Conservation (phyloP, 1,284 basidiomycete genomes). For the Phenoliferia sp. region DNA sequence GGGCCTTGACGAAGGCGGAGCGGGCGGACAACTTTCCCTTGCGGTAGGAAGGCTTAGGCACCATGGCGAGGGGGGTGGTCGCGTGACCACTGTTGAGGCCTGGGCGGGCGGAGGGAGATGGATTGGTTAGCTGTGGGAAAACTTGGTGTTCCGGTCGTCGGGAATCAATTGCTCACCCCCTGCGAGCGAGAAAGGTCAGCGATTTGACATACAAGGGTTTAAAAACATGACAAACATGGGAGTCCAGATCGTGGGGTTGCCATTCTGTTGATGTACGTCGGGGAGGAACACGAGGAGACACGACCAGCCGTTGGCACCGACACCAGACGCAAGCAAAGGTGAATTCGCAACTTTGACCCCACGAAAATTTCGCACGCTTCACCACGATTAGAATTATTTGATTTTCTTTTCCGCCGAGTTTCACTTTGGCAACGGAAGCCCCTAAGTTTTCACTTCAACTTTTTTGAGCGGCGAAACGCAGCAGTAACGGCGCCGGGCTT, state of each 20-base stretch:
- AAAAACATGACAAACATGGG: background rate
- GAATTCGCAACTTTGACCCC: too few relatives aligned
- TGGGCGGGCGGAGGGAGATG: background rate
- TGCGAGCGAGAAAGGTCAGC: background rate
- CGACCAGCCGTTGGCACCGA: background rate
- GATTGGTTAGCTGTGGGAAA: background rate
- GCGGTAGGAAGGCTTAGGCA: constrained; percentile 76
- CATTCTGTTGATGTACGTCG: background rate
- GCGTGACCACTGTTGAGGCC: constrained; percentile 91
- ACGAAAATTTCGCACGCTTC: background rate
- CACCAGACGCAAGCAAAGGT: background rate
- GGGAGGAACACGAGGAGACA: background rate
- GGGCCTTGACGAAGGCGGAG: constrained; percentile 83
- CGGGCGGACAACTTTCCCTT: constrained; percentile 81
- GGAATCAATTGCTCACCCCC: background rate
- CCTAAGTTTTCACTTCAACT: too few relatives aligned
- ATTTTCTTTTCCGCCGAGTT: background rate
- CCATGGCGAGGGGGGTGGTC: constrained; percentile 79
- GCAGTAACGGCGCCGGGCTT: too few relatives aligned
- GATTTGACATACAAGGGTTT: background rate
- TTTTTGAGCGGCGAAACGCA: too few relatives aligned
- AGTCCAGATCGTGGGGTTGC: background rate
- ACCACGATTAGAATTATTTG: background rate
- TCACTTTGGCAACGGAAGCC: too few relatives aligned
- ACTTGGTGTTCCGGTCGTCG: background rate